Evolutionary conservation across 2,329 filamentous ascomycete genomes (phyloP), one percentile per base, ranked within the genome.

Genomic region (Aureobasidium vineae): DNA sequence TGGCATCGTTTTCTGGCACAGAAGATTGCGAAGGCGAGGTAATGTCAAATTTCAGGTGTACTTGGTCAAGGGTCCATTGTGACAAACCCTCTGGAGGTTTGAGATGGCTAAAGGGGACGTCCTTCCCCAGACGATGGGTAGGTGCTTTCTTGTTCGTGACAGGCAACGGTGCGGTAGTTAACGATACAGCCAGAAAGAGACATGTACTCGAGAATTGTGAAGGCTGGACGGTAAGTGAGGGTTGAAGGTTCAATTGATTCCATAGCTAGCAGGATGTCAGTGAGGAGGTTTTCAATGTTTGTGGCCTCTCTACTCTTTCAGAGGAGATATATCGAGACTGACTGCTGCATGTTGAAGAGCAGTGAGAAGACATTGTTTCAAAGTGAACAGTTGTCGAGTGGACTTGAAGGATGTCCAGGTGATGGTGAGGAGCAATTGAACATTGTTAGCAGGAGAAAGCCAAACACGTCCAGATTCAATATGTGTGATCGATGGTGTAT

Each of bases 231-330:
- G 23, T 61, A 41, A 76, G 59, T 3, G 71, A 71, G 8, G 73
- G 70, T 13, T 65, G 65, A 28, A 79, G 68, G 33, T 70, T 69
- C 28, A 78, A 63, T 61, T 79, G 76, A 6, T 64, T 56, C 77
- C 77, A 79, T 23, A 75, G 69, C 60, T 68, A 38, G 28, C n/a
- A n/a, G 38, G 3, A 8, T 61, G 26, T 54, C 36, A 50, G 38
- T 21, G 33, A 63, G 15, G 5, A 53, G 23, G 21, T 41, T 28
- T 26, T 8, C 0, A 19, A 5, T 19, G 16, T 0, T n/a, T 21
- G 1, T 45, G 19, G 26, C 26, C 11, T 21, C 7, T 47, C 8
- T 45, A 36, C 19, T 59, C 5, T 2, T 3, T n/a, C 1, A 15
- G 6, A 19, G 38, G 23, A 21, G 19, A 50, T 13, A 15, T 26